Base-by-base conservation (phyloP, 2,329 filamentous ascomycete species). In the Parafenestella ontariensis region DNA sequence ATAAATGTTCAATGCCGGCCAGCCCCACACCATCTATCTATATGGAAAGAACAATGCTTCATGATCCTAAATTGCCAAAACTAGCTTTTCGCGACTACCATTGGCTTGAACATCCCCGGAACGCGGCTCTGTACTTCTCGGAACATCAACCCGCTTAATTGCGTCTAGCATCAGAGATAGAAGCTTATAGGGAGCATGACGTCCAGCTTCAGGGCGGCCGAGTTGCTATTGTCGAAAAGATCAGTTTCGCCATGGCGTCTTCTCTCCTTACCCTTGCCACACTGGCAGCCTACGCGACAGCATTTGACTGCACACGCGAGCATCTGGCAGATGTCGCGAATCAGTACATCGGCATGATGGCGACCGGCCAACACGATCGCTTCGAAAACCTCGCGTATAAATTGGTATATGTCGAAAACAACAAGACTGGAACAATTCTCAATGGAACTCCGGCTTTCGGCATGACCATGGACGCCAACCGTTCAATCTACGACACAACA, bases 361-460 rank as follows among this genome's bases (percentile, higher is more conserved):
- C 56, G 26, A 56, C 58, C 0, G 58, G 58, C 21, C 58, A 61
- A 46, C 59, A 62, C 17, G 57, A 62, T 39, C 53, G 49, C 6
- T 62, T 57, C 52, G 60, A 59, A 28, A 61, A 61, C 18, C 52
- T 61, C 9, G 55, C 55, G 4, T 61, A 61, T 41, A 54, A 55
- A 1, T 54, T 65, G 52, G 52, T 53, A 24, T 68, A 68, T 45
- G 37, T 54, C 10, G 66, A 69, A 49, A 64, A 69, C 34, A 54
- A 53, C 46, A 44, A 51, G 21, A 51, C 57, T 2, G 20, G 54
- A 33, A 49, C 55, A 11, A 61, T 67, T 13, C 40, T 56, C 21
- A 59, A 39, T 34, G 59, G 60, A 20, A 58, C 58, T 10, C 61
- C 68, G 17, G 52, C 63, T 13, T 53, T 58, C 17, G 56, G 62